These are phyloP conservation scores for Globisporangium parvum DNA, from an alignment of 352 stramenopile species.

Conservation along the genomic window DNA sequence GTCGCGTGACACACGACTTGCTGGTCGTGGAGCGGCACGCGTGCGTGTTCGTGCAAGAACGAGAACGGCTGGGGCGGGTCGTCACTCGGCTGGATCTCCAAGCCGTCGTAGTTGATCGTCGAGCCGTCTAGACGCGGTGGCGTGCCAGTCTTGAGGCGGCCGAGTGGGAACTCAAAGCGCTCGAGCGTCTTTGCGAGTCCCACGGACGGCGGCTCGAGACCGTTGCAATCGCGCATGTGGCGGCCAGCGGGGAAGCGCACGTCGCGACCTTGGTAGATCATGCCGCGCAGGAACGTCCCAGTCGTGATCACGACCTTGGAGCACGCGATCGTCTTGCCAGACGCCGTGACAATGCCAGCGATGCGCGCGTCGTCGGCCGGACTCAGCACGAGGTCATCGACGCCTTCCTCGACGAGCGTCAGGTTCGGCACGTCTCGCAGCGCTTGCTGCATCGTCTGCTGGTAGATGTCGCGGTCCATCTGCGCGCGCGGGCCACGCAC, in stretches of 20 bases:
- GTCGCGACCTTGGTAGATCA: constrained; percentile 93
- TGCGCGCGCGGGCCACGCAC: constrained; percentile 90
- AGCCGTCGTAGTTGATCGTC: constrained; percentile 93
- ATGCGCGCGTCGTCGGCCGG: constrained; percentile 52
- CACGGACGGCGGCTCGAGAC: constrained; percentile 92
- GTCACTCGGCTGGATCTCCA: constrained; percentile 93
- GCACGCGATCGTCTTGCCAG: constrained; percentile 42
- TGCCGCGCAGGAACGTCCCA: constrained; percentile 96
- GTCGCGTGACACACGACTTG: constrained; percentile 94
- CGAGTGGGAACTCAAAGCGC: constrained; percentile 89
- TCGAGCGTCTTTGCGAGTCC: constrained; percentile 93
- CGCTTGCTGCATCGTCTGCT: constrained; percentile 89
- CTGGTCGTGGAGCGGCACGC: constrained; percentile 57
- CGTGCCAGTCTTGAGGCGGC: constrained; percentile 96
- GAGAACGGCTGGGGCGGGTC: constrained; percentile 91
- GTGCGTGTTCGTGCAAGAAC: constrained; percentile 87
- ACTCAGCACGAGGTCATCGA: constrained; percentile 92
- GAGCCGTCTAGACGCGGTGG: constrained; percentile 92
- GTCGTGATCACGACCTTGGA: constrained; percentile 94
- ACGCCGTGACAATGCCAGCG: constrained; percentile 56
- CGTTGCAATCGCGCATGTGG: constrained; percentile 82
- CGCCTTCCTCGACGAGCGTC: constrained; percentile 90
- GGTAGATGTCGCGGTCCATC: constrained; percentile 98
- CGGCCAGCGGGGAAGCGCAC: constrained; percentile 91
- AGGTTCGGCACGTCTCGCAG: constrained; percentile 83